Percentiles rank a stretch among this genome's conserved stretches.
phyloP scores from a whole-genome alignment of 1,284 basidiomycete species.

The Cutaneotrichosporon mucoides region DNA sequence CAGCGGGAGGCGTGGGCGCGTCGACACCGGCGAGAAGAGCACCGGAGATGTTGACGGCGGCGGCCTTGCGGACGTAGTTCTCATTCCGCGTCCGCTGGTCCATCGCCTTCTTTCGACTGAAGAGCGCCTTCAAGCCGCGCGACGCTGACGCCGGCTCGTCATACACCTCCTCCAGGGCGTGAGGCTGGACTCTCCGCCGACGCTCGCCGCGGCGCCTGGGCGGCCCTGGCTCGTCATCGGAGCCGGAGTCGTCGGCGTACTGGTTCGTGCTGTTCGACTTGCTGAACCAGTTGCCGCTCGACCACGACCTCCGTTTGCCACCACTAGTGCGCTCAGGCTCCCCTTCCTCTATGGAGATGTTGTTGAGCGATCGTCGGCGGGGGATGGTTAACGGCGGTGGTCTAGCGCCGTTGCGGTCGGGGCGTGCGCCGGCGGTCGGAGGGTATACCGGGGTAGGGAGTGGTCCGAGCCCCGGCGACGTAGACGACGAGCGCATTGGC shows the following conservation, averaged over 20 bases:
- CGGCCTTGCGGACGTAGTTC: conserved; percentile 43
- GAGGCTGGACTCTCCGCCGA: background rate
- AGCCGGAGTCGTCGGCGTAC: conserved; percentile 15
- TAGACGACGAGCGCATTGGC: conserved; percentile 9
- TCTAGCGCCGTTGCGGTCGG: conserved; percentile 27
- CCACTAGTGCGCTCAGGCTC: conserved; percentile 16
- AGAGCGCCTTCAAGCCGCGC: conserved; percentile 13
- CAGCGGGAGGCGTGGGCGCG: background rate
- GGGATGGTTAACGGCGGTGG: conserved; percentile 37
- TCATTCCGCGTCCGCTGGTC: conserved; percentile 32
- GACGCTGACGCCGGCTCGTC: background rate
- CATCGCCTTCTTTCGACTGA: conserved; percentile 19
- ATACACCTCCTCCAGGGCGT: background rate
- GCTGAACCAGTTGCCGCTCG: conserved; percentile 10
- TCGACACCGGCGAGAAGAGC: conserved; percentile 40
- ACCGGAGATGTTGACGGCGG: conserved; percentile 36
- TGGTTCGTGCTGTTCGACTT: conserved; percentile 1
- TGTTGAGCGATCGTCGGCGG: conserved; percentile 38
- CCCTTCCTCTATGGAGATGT: conserved; percentile 20
- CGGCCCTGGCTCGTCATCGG: conserved; percentile 41
- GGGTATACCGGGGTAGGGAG: conserved; percentile 6
- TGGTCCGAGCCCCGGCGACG: conserved; percentile 1
- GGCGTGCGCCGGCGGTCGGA: conserved; percentile 7
- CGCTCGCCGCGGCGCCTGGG: background rate
- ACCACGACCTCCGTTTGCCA: conserved; percentile 8